Evolutionary conservation across 148 eudicot species (phyloP).

Genomic region (Bassia scoparia): DNA sequence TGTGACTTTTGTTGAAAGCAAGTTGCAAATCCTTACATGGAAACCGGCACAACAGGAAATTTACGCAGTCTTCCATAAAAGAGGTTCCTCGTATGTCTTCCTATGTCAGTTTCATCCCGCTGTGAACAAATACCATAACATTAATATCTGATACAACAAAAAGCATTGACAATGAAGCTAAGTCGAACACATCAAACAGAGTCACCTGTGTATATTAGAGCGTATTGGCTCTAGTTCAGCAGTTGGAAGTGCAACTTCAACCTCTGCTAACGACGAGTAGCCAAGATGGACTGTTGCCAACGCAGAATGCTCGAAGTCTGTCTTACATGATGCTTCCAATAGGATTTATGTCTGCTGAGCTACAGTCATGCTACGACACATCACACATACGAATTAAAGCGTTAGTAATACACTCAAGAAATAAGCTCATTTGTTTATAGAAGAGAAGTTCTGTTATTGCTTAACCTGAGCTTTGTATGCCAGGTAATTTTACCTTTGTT

Average conservation of each 20-base stretch:
- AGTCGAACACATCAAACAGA: not conserved
- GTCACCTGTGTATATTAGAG: slow-evolving; percentile 79
- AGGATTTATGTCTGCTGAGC: slow-evolving; percentile 96
- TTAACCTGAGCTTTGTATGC: not conserved
- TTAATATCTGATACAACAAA: not conserved
- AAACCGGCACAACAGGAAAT: slow-evolving; percentile 85
- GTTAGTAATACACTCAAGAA: not conserved
- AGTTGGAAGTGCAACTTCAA: slow-evolving; percentile 97
- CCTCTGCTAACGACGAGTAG: slow-evolving; percentile 68
- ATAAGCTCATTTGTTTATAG: not conserved
- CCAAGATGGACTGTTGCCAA: slow-evolving; percentile 85
- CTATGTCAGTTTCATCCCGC: slow-evolving; percentile 99
- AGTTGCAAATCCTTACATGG: slow-evolving; percentile 95
- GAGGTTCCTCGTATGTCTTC: slow-evolving; percentile 97
- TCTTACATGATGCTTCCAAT: slow-evolving; percentile 95
- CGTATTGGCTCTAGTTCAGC: slow-evolving; percentile 97
- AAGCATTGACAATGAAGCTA: not conserved
- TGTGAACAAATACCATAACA: slow-evolving; percentile 26
- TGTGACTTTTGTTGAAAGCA: no score
- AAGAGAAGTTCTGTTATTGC: not conserved
- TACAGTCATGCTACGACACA: slow-evolving; percentile 77
- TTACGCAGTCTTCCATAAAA: slow-evolving; percentile 83
- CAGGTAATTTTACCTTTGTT: slow-evolving; percentile 58
- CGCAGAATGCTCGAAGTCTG: slow-evolving; percentile 74
- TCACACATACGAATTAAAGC: not conserved